Conservation (phyloP, 2,329 filamentous ascomycete genomes). For the Cladophialophora carrionii region DNA sequence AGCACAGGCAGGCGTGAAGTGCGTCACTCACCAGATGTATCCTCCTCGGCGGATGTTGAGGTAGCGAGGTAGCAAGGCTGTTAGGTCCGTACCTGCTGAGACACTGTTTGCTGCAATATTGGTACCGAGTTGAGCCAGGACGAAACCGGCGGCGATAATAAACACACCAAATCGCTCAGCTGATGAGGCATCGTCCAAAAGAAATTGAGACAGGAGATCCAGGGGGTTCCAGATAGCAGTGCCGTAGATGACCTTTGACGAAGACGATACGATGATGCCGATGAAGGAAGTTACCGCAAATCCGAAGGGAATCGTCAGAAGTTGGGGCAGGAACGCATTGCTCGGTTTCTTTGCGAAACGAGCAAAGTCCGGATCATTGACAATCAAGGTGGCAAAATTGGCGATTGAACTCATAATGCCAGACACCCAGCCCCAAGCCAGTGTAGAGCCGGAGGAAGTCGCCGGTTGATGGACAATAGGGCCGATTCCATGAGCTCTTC, state of each 20-base stretch:
- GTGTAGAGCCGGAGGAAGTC: constrained; percentile 64
- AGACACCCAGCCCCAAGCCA: constrained; percentile 81
- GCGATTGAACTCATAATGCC: constrained; percentile 88
- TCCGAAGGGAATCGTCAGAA: constrained; percentile 35
- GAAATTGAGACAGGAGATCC: constrained; percentile 45
- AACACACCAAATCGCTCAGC: constrained; percentile 51
- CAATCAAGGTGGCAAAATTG: constrained; percentile 86
- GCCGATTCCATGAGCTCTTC: constrained; percentile 78
- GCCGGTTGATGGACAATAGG: constrained; percentile 75
- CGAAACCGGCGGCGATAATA: constrained; percentile 52
- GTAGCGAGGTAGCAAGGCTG: constrained; percentile 56
- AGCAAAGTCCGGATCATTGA: constrained; percentile 65
- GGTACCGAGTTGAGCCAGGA: constrained; percentile 53
- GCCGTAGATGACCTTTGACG: constrained; percentile 43
- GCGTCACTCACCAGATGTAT: constrained; percentile 44
- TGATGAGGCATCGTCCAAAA: constrained; percentile 44
- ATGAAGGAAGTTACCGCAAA: constrained; percentile 39
- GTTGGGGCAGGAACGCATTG: constrained; percentile 38
- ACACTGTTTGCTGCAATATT: constrained; percentile 55
- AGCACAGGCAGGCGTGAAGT: neutral
- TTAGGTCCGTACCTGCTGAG: constrained; percentile 59
- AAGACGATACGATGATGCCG: constrained; percentile 47
- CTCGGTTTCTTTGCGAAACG: constrained; percentile 63
- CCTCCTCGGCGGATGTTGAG: constrained; percentile 61
- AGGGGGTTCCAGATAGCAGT: constrained; percentile 52